A percentile compares a stretch with the other conserved stretches of the same genome.
Conservation (phyloP, 2,329 filamentous ascomycete species). For the Simplicillium aogashimaense region DNA sequence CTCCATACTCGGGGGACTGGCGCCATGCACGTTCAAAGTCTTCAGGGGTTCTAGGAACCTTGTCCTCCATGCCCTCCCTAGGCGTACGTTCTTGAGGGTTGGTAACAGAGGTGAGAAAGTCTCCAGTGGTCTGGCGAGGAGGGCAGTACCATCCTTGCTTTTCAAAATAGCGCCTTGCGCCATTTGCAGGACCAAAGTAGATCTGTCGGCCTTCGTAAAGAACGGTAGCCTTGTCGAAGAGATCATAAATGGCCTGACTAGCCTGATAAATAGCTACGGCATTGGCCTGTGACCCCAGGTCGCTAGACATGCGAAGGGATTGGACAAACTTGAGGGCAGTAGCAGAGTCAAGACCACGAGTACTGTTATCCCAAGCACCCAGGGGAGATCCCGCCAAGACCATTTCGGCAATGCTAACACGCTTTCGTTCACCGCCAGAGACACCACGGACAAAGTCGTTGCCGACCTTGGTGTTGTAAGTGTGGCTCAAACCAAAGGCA, state of each 20-base stretch:
- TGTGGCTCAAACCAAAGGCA: slow-evolving; percentile 63
- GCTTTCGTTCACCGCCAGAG: slow-evolving; percentile 63
- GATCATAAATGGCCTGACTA: slow-evolving; percentile 57
- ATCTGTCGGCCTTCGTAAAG: slow-evolving; percentile 72
- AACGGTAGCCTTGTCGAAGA: slow-evolving; percentile 67
- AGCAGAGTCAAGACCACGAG: slow-evolving; percentile 61
- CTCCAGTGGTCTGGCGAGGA: slow-evolving; percentile 54
- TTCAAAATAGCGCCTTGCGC: slow-evolving; percentile 57
- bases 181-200: slow-evolving; percentile 55
- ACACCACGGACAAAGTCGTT: slow-evolving; percentile 65
- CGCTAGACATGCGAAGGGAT: slow-evolving; percentile 53
- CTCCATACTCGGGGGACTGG: slow-evolving; percentile 31
- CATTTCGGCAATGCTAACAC: slow-evolving; percentile 75
- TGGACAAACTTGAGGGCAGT: slow-evolving; percentile 67
- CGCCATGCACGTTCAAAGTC: slow-evolving; percentile 50
- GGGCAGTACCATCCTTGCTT: slow-evolving; percentile 60
- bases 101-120: slow-evolving; percentile 62
- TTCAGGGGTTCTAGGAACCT: slow-evolving; percentile 57
- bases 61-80: slow-evolving; percentile 46
- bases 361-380: slow-evolving; percentile 61
- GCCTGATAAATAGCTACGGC: slow-evolving; percentile 66
- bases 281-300: slow-evolving; percentile 52
- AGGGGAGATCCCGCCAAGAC: slow-evolving; percentile 52
- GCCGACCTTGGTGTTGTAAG: slow-evolving; percentile 63
- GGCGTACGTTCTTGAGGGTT: slow-evolving; percentile 50